phyloP scores from a whole-genome alignment of 768 basidiomycete genomes.

The Tephrocybe sp. region DNA sequence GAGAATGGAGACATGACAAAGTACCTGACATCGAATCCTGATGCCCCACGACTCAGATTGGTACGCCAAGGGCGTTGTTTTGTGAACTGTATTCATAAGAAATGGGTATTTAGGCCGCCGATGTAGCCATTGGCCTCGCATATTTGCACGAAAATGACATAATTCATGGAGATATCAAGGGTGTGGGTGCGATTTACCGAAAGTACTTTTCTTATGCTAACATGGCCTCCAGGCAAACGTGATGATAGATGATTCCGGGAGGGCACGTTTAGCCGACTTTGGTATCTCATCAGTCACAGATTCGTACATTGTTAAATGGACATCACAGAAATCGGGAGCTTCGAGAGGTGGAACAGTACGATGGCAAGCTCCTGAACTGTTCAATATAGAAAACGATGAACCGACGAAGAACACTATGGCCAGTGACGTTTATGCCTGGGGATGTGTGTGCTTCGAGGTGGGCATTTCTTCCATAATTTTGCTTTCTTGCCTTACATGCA shows the following conservation, averaged over 20 bases:
- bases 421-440: slow-evolving; percentile 4
- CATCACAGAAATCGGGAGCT: neutral
- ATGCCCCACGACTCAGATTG: neutral
- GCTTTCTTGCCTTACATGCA: neutral
- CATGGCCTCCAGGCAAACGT: neutral
- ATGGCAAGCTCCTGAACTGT: slow-evolving; percentile 6
- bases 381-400: neutral
- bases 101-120: neutral
- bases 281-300: neutral
- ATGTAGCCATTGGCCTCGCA: neutral
- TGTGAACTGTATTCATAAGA: neutral
- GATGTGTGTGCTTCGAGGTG: slow-evolving; percentile 6
- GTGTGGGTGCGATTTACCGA: neutral
- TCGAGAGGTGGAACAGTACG: neutral
- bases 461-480: neutral
- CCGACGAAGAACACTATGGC: neutral
- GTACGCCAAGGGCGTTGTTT: neutral
- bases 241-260: neutral
- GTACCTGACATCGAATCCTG: neutral
- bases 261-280: neutral
- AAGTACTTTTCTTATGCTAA: neutral
- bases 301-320: neutral
- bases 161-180: slow-evolving; percentile 2
- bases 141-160: neutral
- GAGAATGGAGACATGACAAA: neutral